Evolutionary conservation across 441 rosid species (phyloP).

Genomic region (Iberis amara): DNA sequence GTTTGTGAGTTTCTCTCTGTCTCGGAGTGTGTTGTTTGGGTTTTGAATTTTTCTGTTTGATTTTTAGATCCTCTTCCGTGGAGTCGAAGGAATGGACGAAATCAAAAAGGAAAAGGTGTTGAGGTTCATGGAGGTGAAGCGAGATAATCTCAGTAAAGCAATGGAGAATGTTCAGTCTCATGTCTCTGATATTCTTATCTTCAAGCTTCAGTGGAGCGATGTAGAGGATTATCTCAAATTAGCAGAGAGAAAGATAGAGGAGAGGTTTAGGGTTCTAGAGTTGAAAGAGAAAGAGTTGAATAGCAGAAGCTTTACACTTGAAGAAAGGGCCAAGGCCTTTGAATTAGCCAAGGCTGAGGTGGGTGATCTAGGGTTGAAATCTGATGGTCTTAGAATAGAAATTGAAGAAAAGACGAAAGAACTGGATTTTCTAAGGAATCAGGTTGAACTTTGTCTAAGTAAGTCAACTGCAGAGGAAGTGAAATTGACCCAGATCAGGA

Average conservation of each 20-base stretch:
- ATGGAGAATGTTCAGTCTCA: conserved; percentile 29
- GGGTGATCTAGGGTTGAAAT: conserved; percentile 7
- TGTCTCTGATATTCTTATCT: conserved; percentile 33
- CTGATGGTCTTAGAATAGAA: no score
- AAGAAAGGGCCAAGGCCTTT: conserved; percentile 27
- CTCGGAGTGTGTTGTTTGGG: no score
- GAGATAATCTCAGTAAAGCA: no score
- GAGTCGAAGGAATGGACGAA: no score
- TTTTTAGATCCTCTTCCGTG: no score
- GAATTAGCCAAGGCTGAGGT: conserved; percentile 25
- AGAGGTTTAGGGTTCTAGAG: conserved; percentile 20
- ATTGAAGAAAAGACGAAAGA: conserved; percentile 17
- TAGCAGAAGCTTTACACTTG: conserved; percentile 9
- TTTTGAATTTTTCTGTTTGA: no score
- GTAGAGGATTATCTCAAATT: conserved; percentile 34
- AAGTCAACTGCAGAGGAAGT: conserved; percentile 20
- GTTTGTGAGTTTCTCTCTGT: no score
- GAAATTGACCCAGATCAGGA: conserved; percentile 12
- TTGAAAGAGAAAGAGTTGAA: conserved; percentile 15
- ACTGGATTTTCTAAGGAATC: conserved; percentile 7
- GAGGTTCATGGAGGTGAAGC: no score
- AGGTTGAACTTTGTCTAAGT: conserved; percentile 1
- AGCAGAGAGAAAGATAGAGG: conserved; percentile 11
- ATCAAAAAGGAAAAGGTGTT: no score
- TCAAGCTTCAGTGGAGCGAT: conserved; percentile 44